Percentiles rank a stretch among this genome's conserved stretches.
phyloP scores from a whole-genome alignment of 345 rosid species.

The Jatropha curcas region DNA sequence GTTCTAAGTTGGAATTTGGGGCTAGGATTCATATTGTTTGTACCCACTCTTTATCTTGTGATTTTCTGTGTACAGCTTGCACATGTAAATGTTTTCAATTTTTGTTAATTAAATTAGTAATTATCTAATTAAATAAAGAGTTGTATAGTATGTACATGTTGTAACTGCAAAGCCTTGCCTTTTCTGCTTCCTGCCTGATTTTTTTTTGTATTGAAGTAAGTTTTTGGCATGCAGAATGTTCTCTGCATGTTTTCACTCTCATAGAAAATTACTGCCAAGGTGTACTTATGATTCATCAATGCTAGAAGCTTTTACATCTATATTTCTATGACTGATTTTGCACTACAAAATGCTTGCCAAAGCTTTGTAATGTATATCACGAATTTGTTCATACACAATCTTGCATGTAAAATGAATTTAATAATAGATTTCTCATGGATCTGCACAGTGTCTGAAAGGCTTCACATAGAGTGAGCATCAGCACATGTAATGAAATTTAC shows the following conservation, averaged over 20 bases:
- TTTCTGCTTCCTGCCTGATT: neutral
- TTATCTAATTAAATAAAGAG: neutral
- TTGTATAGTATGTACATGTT: neutral
- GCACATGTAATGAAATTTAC: neutral
- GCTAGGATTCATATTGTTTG: neutral
- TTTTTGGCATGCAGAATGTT: neutral
- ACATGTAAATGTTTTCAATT: neutral
- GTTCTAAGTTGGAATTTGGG: conserved; percentile 10
- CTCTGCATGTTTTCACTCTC: neutral
- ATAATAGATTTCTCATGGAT: neutral
- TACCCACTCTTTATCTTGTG: neutral
- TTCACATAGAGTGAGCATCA: neutral
- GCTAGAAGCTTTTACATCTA: neutral
- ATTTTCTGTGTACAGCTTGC: neutral
- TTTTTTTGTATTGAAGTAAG: neutral
- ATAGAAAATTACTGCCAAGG: neutral
- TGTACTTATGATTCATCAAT: neutral
- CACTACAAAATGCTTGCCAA: neutral
- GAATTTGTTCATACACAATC: neutral
- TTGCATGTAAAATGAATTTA: neutral
- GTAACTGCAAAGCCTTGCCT: neutral
- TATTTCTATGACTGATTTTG: neutral
- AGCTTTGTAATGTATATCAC: neutral
- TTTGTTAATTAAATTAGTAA: neutral
- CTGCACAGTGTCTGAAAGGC: neutral